Evolutionary conservation across 1,284 basidiomycete species (phyloP), one percentile per base, ranked within the genome.

Genomic region (Mycena sp.): DNA sequence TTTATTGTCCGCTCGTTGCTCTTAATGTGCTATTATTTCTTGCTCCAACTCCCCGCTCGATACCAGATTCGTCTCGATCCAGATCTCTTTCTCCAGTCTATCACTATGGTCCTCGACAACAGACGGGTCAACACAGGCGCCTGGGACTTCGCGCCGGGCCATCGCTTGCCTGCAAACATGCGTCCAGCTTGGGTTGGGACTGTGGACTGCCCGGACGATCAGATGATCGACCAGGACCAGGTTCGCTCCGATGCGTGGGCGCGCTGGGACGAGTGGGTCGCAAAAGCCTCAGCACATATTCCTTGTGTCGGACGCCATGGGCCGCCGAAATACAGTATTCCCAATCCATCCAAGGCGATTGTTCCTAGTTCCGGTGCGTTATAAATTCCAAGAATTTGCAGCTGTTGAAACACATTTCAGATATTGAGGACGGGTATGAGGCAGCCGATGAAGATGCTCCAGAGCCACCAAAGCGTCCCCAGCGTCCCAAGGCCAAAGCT

Each of bases 131-230:
- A 62, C 22, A 25, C 48, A 9, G 55, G 61, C 4, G 30, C 48
- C 1, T 69, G 67, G 67, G 60, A 62, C 16, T 50, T 57, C 11
- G 67, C 67, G 18, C 67, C 67, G 1, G 67, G 67, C 8, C 52
- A 55, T 41, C 67, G 67, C 11, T 10, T 54, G 13, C 60, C 22
- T 11, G 52, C 9, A 18, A 3, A 54, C 4, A 10, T 9, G 8
- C 52, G 52, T 11, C 4, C 20, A n/a, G 20, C 20, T 9, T 63
- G 67, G 60, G 50, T 22, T 11, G 10, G 34, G 14, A 39, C 9
- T 20, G 54, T 57, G 4, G 38, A 57, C 16, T 55, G 52, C 18
- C 14, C 37, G 13, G 61, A 63, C 20, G 60, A 25, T 3, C 11
- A 41, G 1, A 62, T 55, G 57, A 25, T 62, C 10, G 38, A 62